phyloP scores from a whole-genome alignment of 441 rosid species.

The Theobroma grandiflorum region DNA sequence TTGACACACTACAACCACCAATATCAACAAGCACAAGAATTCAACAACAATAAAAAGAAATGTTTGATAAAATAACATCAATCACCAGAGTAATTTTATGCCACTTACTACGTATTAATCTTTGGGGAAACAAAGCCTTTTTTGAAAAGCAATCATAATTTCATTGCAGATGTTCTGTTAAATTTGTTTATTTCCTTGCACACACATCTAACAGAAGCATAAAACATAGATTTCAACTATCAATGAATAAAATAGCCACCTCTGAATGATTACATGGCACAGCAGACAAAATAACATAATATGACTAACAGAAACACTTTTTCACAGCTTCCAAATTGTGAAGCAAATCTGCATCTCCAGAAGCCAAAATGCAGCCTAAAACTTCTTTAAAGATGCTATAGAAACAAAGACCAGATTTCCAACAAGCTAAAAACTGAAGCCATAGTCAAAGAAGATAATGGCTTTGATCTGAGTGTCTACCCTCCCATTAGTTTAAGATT shows the following conservation, averaged over 20 bases:
- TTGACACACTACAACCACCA: neutral
- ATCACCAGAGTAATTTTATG: neutral
- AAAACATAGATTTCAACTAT: neutral
- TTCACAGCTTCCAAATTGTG: neutral
- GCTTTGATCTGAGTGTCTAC: constrained; percentile 5
- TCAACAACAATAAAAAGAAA: neutral
- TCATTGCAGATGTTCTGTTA: neutral
- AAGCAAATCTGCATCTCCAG: neutral
- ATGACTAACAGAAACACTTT: neutral
- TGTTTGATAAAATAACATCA: neutral
- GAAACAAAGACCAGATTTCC: constrained; percentile 1
- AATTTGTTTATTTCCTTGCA: neutral
- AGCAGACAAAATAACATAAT: neutral
- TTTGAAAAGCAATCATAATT: neutral
- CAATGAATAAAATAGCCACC: neutral
- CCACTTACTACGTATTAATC: neutral
- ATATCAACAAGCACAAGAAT: neutral
- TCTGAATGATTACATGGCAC: neutral
- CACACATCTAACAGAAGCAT: neutral
- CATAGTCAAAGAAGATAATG: neutral
- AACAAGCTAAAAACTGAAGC: neutral
- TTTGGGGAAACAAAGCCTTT: neutral
- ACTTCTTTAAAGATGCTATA: neutral
- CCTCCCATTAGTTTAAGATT: neutral
- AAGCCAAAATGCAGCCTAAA: neutral